Base-by-base conservation (phyloP, 352 stramenopile species). In the Phytopythium helicoides region DNA sequence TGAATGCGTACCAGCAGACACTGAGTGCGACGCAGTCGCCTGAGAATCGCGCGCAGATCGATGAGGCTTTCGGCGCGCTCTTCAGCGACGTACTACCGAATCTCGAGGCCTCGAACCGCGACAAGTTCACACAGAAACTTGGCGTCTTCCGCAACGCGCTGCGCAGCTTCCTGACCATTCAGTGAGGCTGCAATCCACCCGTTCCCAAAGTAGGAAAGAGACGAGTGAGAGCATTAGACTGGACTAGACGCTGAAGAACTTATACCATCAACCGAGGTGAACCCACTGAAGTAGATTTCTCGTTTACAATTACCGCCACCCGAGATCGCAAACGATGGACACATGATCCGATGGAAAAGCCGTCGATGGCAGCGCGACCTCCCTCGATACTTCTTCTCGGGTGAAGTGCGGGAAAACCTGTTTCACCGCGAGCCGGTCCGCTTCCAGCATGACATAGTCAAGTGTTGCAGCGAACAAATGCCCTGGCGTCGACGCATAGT, bases 51-150 rank as follows among this genome's bases (percentile, higher is more conserved):
- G 76, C 77, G 33, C 76, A 95, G 56, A 91, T 99, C 45, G 90
- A 98, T 45, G 96, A 99, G 58, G 94, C 94, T 19, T 98, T 99
- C 65, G 87, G 86, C n/a, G 96, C 97, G 56, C 76, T 99, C 18
- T 93, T 98, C 55, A 71, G 73, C 16, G 96, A 99, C 60, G 91
- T 99, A 53, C 89, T 89, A 56, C 82, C 93, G 33, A 99, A 97
- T 60, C 71, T 99, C 28, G 96, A 99, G 67, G 94, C 90, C 55
- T 78, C 94, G 15, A 99, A 99, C 68, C 87, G 97, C 44, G 97
- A 99, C 84, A 92, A 97, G 60, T 99, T 99, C 60, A 99, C 96
- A 23, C 96, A 99, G 68, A 97, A 95, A 52, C 76, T 99, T 18
- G 97, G 95, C 16, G 87, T 96, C 47, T 99, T 99, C 73, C 92